Percentiles rank a stretch among this genome's conserved stretches.
Conservation (phyloP, 352 stramenopile species). For the Nothophytophthora sp. region DNA sequence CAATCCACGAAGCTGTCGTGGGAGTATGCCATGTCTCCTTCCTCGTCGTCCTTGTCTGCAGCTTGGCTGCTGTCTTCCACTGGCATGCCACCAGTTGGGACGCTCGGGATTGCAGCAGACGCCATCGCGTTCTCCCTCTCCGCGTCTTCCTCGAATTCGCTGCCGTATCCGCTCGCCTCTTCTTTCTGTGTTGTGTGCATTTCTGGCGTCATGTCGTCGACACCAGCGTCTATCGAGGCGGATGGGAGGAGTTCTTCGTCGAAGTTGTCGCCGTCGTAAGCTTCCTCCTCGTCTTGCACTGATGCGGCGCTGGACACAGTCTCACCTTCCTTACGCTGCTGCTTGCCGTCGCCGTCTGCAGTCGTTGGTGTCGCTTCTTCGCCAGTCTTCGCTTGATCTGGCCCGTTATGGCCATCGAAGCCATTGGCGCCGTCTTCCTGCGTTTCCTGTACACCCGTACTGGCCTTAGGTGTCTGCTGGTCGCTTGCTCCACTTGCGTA, state of each 20-base stretch:
- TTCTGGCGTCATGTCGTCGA: not conserved
- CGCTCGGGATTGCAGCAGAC: not conserved
- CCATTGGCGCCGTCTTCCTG: no score
- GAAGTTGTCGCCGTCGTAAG: conserved; percentile 35
- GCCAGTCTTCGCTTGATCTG: no score
- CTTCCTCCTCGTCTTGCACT: conserved; percentile 21
- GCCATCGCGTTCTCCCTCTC: conserved; percentile 12
- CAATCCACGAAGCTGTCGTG: conserved; percentile 44
- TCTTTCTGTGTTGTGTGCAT: not conserved
- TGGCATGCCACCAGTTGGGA: no score
- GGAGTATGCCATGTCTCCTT: conserved; percentile 34
- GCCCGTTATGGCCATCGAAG: no score
- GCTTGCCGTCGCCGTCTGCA: no score
- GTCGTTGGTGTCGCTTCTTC: no score
- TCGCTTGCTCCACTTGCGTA: no score
- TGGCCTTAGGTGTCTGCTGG: no score
- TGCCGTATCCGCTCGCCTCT: conserved; percentile 29
- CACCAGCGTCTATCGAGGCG: not conserved
- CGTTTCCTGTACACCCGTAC: no score
- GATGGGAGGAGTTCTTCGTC: conserved; percentile 33
- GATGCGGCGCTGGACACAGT: no score
- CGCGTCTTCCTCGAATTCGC: conserved; percentile 41
- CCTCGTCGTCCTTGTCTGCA: conserved; percentile 5
- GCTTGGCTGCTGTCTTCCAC: no score
- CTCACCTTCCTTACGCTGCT: no score